Evolutionary conservation across 2,329 filamentous ascomycete genomes (phyloP), one percentile per base, ranked within the genome.

Genomic region (Trichoderma pleuroti): DNA sequence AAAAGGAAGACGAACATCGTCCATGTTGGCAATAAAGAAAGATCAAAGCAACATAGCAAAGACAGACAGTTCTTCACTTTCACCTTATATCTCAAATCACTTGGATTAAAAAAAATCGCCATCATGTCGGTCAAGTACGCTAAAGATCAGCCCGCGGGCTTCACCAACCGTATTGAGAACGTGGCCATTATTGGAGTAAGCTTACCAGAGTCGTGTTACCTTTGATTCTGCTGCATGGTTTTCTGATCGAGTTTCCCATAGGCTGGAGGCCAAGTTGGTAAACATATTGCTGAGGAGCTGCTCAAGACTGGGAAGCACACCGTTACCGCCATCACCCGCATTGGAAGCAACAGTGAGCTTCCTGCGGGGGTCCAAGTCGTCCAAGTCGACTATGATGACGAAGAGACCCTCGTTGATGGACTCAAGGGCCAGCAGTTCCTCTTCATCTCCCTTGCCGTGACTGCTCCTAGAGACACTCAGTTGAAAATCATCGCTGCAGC

Each of bases 391-490:
- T 87, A 86, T 72, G 76, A 79, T 30, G 78, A 85, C 59, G 74
- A 80, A 10, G 60, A 75, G 0, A 80, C 83, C 1, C 74, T 90
- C 12, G 78, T 86, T 3, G 74, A 76, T 0, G 87, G 86, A 2
- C 82, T 90, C 2, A 74, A 78, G 26, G 86, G 81, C 70, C 86
- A 90, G 72, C 82, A 90, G n/a, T 82, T 83, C 12, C 77, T 88
- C 4, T 81, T 87, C 74, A 87, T 88, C 73, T 84, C 85, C 34
- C 75, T 88, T 69, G 74, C 81, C 8, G 77, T 79, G 3, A 74
- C 71, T 0, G 84, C 84, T 0, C 80, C 84, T 0, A 75, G 70
- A 0, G 84, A 84, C 39, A 80, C 80, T 0, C 82, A 87, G 24
- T 74, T 72, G 68, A 84, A 83, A 68, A 78, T 88, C 12, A 77